Evolutionary conservation across 2,329 filamentous ascomycete genomes (phyloP), one percentile per base, ranked within the genome.

Genomic region (Penicillium sp.): DNA sequence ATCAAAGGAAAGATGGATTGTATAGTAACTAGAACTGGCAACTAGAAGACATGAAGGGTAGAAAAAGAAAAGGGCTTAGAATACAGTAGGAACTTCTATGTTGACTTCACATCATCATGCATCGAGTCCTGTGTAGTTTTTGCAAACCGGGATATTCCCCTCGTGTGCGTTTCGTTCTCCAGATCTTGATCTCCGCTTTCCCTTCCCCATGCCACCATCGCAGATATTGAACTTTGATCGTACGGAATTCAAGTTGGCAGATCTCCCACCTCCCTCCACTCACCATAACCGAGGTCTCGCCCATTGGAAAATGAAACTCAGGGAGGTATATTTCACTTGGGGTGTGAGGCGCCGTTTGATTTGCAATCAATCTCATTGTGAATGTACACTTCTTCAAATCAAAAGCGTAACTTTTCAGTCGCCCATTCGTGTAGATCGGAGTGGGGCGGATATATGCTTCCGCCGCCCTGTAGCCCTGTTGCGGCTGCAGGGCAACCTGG

Each of bases 171-270:
- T 43, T 43, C 7, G 0, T 43, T 14, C 7, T 30, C n/a, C 7
- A 5, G 11, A 97, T 81, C 59, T 83, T 88, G 51, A 97, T 80
- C 42, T 78, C 86, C 75, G 97, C 93, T 62, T 91, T 85, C 1
- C 93, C 94, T 53, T 88, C 87, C 0, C 84, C 84, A 75, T 99
- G 92, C 92, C 93, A 97, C 95, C 94, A 99, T 65, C 84, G 85
- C 60, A 99, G 76, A 61, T 84, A 83, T 76, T 97, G 93, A 57
- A 91, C 79, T 62, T 85, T 77, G 5, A 84, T 85, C 0, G 84
- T 85, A 60, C 89, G 84, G 7, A 85, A 82, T 53, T 91, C 88
- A 58, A 91, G 87, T 5, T 79, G 82, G 62, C 85, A 86, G 57
- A 97, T 90, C 63, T 88, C 86, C 92, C 92, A 99, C 69, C 93